Evolutionary conservation across 2,329 filamentous ascomycete genomes (phyloP).

Genomic region (Trichoderma sp.): DNA sequence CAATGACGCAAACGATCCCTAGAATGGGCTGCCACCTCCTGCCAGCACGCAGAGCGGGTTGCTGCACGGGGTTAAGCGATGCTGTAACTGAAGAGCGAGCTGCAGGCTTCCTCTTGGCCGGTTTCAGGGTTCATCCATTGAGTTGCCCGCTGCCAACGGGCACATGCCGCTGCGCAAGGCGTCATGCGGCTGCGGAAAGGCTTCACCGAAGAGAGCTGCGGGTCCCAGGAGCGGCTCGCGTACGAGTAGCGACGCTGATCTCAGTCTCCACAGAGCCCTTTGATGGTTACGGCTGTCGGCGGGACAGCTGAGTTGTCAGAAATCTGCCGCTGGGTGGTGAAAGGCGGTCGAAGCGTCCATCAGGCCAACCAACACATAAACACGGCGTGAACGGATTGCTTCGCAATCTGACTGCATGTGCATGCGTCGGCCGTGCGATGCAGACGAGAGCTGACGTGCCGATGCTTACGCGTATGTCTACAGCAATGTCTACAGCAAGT

Average conservation of each 20-base stretch:
- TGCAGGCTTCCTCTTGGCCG: slow-evolving; percentile 13
- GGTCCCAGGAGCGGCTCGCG: background rate
- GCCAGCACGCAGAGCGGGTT: background rate
- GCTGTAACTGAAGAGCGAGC: background rate
- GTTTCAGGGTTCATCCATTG: background rate
- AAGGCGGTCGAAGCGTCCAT: background rate
- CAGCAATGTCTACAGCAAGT: background rate
- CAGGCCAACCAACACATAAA: background rate
- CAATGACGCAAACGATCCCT: background rate
- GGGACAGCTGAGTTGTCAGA: background rate
- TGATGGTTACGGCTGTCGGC: background rate
- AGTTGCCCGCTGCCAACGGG: background rate
- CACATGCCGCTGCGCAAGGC: slow-evolving; percentile 4
- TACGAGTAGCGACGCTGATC: background rate
- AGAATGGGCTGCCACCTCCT: background rate
- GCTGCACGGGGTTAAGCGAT: background rate
- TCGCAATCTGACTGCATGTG: slow-evolving; percentile 13
- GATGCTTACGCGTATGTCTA: background rate
- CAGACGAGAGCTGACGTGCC: slow-evolving; percentile 14
- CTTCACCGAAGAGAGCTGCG: background rate
- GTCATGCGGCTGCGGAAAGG: background rate
- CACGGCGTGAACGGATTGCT: background rate
- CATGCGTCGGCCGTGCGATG: slow-evolving; percentile 12
- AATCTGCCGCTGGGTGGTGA: background rate
- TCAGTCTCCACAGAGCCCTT: background rate